Conservation (phyloP, 495 filamentous ascomycete species). For the Talaromyces adpressus region DNA sequence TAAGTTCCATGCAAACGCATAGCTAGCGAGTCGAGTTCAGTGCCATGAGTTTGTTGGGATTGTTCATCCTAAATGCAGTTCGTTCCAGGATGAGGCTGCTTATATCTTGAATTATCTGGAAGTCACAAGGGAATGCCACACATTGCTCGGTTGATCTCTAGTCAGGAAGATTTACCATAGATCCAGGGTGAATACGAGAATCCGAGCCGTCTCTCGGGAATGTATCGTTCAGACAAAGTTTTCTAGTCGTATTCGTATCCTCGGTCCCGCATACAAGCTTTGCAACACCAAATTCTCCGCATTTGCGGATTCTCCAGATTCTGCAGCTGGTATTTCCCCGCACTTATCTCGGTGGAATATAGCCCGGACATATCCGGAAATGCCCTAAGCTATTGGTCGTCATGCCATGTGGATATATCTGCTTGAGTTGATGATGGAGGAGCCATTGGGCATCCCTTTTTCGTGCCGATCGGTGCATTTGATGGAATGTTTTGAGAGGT, state of each 20-base stretch:
- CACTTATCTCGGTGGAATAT: neutral
- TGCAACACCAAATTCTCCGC: neutral
- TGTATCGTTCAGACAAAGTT: neutral
- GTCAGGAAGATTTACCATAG: neutral
- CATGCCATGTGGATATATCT: neutral
- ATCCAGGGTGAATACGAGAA: neutral
- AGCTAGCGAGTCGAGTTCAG: neutral
- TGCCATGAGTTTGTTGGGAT: neutral
- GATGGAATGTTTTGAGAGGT: neutral
- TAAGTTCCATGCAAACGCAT: neutral
- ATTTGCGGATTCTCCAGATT: neutral
- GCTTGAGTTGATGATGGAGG: neutral
- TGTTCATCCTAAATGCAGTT: neutral
- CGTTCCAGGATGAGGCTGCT: too few relatives aligned
- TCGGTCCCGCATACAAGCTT: neutral
- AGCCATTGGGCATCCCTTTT: neutral
- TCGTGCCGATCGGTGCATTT: neutral
- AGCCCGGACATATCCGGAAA: neutral
- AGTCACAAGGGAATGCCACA: too few relatives aligned
- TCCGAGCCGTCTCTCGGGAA: neutral
- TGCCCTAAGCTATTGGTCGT: neutral
- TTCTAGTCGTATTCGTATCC: neutral
- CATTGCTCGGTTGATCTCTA: neutral
- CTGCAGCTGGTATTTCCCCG: neutral
- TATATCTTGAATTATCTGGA: too few relatives aligned